Evolutionary conservation across 2,329 filamentous ascomycete genomes (phyloP).

Genomic region (Aspergillus sp.): DNA sequence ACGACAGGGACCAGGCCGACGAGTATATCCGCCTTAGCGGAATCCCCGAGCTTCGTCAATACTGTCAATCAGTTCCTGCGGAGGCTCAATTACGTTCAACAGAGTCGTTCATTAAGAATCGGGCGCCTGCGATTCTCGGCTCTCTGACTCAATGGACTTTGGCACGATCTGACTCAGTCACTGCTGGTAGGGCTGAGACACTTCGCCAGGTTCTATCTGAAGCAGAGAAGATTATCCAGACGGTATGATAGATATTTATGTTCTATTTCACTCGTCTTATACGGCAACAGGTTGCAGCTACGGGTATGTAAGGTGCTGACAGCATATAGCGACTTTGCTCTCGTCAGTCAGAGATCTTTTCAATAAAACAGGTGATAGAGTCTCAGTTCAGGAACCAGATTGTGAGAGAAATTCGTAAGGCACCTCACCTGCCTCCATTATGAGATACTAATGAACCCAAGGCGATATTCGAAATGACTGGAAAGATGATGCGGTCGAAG

Average conservation of each 20-base stretch:
- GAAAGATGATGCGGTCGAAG: slow-evolving; percentile 7
- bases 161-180: slow-evolving; percentile 10
- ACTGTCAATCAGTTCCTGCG: slow-evolving; percentile 20
- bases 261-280: too few relatives aligned
- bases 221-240: slow-evolving; percentile 4
- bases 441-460: background rate
- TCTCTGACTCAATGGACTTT: slow-evolving; percentile 18
- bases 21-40: slow-evolving; percentile 19
- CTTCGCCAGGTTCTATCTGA: slow-evolving; percentile 11
- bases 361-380: background rate
- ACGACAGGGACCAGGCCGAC: background rate
- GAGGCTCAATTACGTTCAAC: slow-evolving; percentile 14
- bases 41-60: slow-evolving; percentile 17
- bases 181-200: slow-evolving; percentile 10
- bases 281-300: too few relatives aligned
- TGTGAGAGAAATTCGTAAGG: slow-evolving; percentile 7
- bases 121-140: slow-evolving; percentile 13
- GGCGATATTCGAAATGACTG: slow-evolving; percentile 4
- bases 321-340: background rate
- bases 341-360: background rate
- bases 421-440: background rate
- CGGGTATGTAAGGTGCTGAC: background rate
- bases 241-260: slow-evolving; percentile 4
- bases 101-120: slow-evolving; percentile 10
- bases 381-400: slow-evolving; percentile 3